Base-by-base conservation (phyloP, 1,284 basidiomycete genomes). In the Wolfiporia cocos region DNA sequence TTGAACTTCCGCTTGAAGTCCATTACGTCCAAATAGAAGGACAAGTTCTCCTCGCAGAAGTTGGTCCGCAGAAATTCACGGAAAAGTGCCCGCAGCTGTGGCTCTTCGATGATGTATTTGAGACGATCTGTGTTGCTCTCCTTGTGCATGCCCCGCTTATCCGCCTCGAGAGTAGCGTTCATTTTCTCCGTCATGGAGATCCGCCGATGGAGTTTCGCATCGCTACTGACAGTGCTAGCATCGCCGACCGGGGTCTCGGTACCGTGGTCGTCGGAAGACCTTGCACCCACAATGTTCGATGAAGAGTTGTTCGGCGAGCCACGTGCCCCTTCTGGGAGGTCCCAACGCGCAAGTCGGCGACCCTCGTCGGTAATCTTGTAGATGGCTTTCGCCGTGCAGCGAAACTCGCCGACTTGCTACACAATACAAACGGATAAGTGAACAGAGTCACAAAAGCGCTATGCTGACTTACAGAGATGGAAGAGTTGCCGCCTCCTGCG, bases 21-120 rank as follows among this genome's bases (percentile, higher is more conserved):
- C 63, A 93, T 81, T 1, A 97, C 95, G 57, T 98, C 96, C 42
- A 98, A 65, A 88, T 93, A 99, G 69, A 97, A 99, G 36, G 86
- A 85, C 53, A 99, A 68, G 61, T 99, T 99, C 73, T 99, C 95
- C 62, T 99, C 95, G 69, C 93, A 98, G 63, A 97, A 97, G 65
- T 97, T 97, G 39, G 81, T 77, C 33, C 92, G 79, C 42, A 99
- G 67, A 70, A 95, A 96, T 50, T 98, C 95, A 45, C 95, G 82
- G 76, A 99, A 99, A 33, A 97, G 70, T 3, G 80, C 78, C 11
- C 95, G 81, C 23, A 96, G 72, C 19, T 87, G 86, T 0, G 94
- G 91, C 54, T 98, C 93, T 52, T 96, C 93, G 19, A 99, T 76
- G 50, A 99, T 95, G 62, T 91, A 91, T 53, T 82, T 81, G 39